phyloP scores from a whole-genome alignment of 1,139 yeast species.

The Candida neerlandica region DNA sequence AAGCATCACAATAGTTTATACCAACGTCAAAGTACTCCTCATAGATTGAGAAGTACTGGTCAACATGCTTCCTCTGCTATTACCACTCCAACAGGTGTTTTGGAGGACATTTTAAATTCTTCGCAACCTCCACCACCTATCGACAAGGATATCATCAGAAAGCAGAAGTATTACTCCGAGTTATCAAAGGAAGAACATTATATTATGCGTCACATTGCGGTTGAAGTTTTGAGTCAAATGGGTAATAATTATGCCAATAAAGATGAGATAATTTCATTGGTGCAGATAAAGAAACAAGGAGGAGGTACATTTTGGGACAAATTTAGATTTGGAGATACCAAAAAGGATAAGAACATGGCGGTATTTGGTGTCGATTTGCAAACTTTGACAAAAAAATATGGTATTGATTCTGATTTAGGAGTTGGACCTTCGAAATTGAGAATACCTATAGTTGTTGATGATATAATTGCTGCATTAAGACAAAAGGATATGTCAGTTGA shows the following conservation, averaged over 20 bases:
- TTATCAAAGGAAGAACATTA: slow-evolving; percentile 61
- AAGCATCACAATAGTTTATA: slow-evolving; percentile 61
- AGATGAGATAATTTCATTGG: slow-evolving; percentile 55
- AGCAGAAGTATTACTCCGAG: slow-evolving; percentile 68
- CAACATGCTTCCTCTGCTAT: slow-evolving; percentile 9
- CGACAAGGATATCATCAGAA: slow-evolving; percentile 13
- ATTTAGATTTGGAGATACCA: slow-evolving; percentile 40
- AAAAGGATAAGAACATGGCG: slow-evolving; percentile 28
- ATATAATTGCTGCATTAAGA: slow-evolving; percentile 76
- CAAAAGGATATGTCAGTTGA: slow-evolving; percentile 96
- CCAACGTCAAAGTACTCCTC: slow-evolving; percentile 31
- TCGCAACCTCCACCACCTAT: slow-evolving; percentile 4
- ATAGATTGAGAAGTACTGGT: slow-evolving; percentile 20
- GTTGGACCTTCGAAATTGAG: slow-evolving; percentile 80
- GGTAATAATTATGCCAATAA: slow-evolving; percentile 41
- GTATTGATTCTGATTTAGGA: slow-evolving; percentile 85
- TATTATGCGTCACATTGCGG: slow-evolving; percentile 67
- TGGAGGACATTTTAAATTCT: slow-evolving; percentile 16
- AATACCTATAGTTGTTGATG: slow-evolving; percentile 88
- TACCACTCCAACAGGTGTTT: slow-evolving; percentile 16
- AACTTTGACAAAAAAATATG: slow-evolving; percentile 70
- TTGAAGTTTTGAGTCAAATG: slow-evolving; percentile 56
- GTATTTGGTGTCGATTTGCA: slow-evolving; percentile 86
- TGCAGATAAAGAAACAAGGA: slow-evolving; percentile 58
- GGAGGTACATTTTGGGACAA: slow-evolving; percentile 74